Conservation (phyloP, 2,329 filamentous ascomycete genomes). For the Xylaria sp. region DNA sequence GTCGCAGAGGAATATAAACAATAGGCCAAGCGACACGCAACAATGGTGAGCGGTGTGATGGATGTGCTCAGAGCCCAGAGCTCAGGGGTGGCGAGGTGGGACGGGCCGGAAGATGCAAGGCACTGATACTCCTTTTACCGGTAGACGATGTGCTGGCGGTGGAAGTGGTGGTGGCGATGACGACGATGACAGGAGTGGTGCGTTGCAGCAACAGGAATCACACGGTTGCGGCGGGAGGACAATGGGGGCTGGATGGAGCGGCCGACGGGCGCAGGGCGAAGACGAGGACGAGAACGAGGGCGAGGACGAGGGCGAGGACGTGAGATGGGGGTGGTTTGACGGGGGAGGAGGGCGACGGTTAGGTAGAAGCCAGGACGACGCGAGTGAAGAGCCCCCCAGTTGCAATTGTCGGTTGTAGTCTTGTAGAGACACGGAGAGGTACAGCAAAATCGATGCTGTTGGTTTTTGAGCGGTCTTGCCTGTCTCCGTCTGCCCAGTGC, state of each 20-base stretch:
- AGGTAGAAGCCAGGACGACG: constrained; percentile 25
- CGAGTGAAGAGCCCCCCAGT: constrained; percentile 23
- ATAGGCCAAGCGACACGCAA: neutral
- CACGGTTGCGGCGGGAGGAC: no score
- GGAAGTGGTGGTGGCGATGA: neutral
- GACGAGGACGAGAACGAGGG: neutral
- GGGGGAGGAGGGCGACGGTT: constrained; percentile 20
- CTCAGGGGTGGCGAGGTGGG: constrained; percentile 17
- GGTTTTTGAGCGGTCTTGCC: constrained; percentile 17
- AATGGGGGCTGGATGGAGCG: no score
- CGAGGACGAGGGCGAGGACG: neutral
- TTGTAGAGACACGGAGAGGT: constrained; percentile 24
- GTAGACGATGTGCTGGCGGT: constrained; percentile 1
- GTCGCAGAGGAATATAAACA: neutral
- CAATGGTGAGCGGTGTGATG: constrained; percentile 20
- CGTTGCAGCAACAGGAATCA: no score
- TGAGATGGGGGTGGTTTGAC: constrained; percentile 2
- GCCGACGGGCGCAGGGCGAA: no score
- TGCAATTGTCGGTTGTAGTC: constrained; percentile 22
- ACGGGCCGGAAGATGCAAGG: constrained; percentile 15
- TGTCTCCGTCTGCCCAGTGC: neutral
- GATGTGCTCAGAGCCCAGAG: constrained; percentile 5
- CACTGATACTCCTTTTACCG: constrained; percentile 10
- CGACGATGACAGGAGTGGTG: no score
- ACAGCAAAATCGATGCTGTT: constrained; percentile 27